These are phyloP conservation scores for Penicillium subrubescens DNA, from an alignment of 495 filamentous ascomycete species.

Conservation along the genomic window DNA sequence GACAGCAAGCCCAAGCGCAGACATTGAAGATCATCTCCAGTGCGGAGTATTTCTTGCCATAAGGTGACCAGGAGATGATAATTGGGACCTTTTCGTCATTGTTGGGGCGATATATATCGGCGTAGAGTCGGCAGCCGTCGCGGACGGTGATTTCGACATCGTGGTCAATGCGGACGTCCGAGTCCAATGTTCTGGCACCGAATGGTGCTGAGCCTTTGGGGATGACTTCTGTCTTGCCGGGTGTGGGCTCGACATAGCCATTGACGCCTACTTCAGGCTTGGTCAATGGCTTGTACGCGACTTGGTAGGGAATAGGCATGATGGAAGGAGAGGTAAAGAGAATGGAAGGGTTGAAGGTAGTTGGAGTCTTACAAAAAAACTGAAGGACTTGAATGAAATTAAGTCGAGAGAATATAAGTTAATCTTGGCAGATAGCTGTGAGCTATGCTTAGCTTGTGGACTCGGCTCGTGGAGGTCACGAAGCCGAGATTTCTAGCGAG, in stretches of 20 bases:
- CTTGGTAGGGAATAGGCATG: constrained; percentile 10
- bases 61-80: constrained; percentile 34
- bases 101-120: constrained; percentile 34
- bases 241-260: constrained; percentile 5
- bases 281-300: constrained; percentile 4
- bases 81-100: constrained; percentile 27
- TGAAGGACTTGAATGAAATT: not conserved
- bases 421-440: not conserved
- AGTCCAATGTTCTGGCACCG: constrained; percentile 10
- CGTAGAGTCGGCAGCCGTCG: constrained; percentile 31
- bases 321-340: not conserved
- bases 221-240: constrained; percentile 7
- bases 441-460: not conserved
- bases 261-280: constrained; percentile 8
- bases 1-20: constrained; percentile 18
- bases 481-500: not conserved
- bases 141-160: constrained; percentile 25
- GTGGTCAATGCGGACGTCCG: constrained; percentile 21
- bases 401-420: not conserved
- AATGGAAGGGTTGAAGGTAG: not conserved
- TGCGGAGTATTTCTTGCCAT: constrained; percentile 31
- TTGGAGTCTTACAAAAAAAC: too few relatives aligned
- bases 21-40: constrained; percentile 1
- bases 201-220: constrained; percentile 11
- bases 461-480: not conserved